Percentiles rank a stretch among this genome's conserved stretches.
Evolutionary conservation across 768 basidiomycete species (phyloP).

Genomic region (Kwoniella mangroviensis): DNA sequence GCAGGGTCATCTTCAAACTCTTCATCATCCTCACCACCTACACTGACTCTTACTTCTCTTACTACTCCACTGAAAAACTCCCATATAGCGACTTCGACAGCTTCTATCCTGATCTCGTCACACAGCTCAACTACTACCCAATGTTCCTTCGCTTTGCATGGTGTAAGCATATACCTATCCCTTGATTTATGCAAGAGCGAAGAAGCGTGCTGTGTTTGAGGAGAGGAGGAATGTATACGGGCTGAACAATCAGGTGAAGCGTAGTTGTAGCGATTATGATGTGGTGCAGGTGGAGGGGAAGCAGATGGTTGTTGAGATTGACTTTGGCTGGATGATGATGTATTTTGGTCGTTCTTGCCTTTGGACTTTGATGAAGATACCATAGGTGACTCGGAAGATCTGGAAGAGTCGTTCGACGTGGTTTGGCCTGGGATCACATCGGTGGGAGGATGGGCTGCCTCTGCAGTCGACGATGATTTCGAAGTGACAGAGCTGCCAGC

Average conservation of each 20-base stretch:
- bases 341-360: not conserved
- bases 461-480: not conserved
- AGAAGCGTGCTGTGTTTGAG: conserved; percentile 76
- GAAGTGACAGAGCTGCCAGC: not conserved
- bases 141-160: conserved; percentile 69
- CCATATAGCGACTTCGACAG: conserved; percentile 92
- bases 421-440: not conserved
- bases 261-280: conserved; percentile 81
- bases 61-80: conserved; percentile 98
- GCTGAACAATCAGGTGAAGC: conserved; percentile 92
- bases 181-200: conserved; percentile 85
- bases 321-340: not conserved
- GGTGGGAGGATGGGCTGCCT: not conserved
- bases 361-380: not conserved
- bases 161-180: conserved; percentile 95
- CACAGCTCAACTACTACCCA: conserved; percentile 95
- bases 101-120: conserved; percentile 96
- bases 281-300: conserved; percentile 13
- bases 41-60: conserved; percentile 85
- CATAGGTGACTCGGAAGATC: not conserved
- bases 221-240: conserved; percentile 81
- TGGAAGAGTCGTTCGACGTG: not conserved
- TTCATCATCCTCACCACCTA: conserved; percentile 59
- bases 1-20: conserved; percentile 39
- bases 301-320: conserved; percentile 12